A percentile compares a stretch with the other conserved stretches of the same genome.
These are phyloP conservation scores for Cyclanthera cordifolia DNA, from an alignment of 306 rosid species.

Conservation along the genomic window DNA sequence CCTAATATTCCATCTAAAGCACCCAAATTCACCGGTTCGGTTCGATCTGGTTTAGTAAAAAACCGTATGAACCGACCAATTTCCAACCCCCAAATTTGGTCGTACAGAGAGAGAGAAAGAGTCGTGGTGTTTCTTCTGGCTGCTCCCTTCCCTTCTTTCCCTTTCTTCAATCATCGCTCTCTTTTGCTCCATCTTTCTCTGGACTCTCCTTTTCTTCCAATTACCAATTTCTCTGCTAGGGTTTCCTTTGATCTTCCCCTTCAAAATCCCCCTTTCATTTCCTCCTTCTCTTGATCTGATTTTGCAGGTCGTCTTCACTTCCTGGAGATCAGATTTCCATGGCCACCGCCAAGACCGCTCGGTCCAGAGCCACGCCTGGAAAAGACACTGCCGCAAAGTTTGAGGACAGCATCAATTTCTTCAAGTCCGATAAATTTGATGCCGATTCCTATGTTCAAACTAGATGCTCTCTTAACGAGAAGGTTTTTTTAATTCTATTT, in stretches of 20 bases:
- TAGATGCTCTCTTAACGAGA: constrained; percentile 75
- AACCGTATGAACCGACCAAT: background rate
- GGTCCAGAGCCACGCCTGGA: constrained; percentile 44
- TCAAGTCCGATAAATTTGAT: constrained; percentile 82
- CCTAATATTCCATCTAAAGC: no score
- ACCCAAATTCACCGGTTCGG: no score
- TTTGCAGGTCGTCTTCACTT: background rate
- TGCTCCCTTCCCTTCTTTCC: background rate
- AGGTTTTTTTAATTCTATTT: constrained; percentile 27
- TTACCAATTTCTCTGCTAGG: background rate
- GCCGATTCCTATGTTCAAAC: constrained; percentile 63
- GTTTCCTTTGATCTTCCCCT: background rate
- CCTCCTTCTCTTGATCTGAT: background rate
- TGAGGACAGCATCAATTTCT: constrained; percentile 68
- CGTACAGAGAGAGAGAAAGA: background rate
- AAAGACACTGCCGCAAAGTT: constrained; percentile 71
- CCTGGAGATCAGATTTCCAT: constrained; percentile 21
- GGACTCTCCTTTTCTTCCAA: background rate
- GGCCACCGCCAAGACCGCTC: constrained; percentile 69
- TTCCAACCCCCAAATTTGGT: background rate
- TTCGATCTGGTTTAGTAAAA: background rate
- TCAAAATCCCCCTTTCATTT: background rate
- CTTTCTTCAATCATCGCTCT: background rate
- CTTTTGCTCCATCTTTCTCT: background rate
- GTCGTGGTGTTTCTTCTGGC: background rate